A percentile compares a stretch with the other conserved stretches of the same genome.
These are phyloP conservation scores for Fimicolochytrium jonesii DNA, from an alignment of 192 early-diverging fungal species.

Conservation along the genomic window DNA sequence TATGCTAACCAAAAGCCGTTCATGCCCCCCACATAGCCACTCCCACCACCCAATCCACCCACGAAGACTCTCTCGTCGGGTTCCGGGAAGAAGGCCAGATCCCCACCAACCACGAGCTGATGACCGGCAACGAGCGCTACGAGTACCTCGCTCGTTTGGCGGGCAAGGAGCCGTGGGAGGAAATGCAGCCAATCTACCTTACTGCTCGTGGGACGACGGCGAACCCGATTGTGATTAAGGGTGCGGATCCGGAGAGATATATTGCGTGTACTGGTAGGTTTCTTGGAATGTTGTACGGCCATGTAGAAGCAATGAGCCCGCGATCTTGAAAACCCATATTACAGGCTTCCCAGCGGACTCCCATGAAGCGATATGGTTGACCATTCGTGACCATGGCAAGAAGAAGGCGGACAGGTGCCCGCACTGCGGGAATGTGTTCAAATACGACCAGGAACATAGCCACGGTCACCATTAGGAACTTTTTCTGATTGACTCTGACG, in stretches of 20 bases:
- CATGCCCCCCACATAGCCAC: too few species aligned
- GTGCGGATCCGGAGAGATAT: slow-evolving; percentile 73
- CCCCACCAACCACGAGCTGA: slow-evolving; percentile 79
- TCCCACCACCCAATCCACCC: background rate
- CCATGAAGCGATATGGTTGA: slow-evolving; percentile 89
- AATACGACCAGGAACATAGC: slow-evolving; percentile 4
- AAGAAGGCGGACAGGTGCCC: slow-evolving; percentile 88
- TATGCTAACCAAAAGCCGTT: too few species aligned
- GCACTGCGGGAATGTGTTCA: slow-evolving; percentile 72
- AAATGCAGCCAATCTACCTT: slow-evolving; percentile 75
- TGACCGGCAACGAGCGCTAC: slow-evolving; percentile 85
- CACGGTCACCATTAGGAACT: background rate
- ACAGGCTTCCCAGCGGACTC: slow-evolving; percentile 89
- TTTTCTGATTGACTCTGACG: too few species aligned
- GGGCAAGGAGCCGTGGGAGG: slow-evolving; percentile 82
- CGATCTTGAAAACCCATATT: too few species aligned
- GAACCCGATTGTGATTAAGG: slow-evolving; percentile 83
- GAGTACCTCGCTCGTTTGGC: slow-evolving; percentile 81
- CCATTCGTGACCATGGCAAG: slow-evolving; percentile 67
- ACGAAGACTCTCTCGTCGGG: slow-evolving; percentile 34
- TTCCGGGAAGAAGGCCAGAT: slow-evolving; percentile 56
- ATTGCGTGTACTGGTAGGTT: slow-evolving; percentile 92
- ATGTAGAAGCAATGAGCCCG: too few species aligned
- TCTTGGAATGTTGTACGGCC: too few species aligned
- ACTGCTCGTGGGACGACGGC: slow-evolving; percentile 70